These are phyloP conservation scores for Prunus mume DNA, from an alignment of 306 rosid species.

Conservation along the genomic window DNA sequence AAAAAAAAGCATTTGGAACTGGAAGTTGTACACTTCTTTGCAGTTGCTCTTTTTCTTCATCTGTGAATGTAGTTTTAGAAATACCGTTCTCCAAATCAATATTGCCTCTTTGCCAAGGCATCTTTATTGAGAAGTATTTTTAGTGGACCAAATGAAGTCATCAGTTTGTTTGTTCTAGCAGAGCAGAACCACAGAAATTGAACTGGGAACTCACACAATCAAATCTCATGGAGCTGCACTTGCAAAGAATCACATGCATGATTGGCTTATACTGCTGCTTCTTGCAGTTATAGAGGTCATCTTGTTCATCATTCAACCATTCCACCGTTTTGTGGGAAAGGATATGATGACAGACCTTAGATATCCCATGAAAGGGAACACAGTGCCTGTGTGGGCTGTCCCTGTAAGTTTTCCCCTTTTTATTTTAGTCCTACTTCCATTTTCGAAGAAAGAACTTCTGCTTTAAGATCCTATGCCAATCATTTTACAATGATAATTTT, in stretches of 20 bases:
- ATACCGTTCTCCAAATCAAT: background rate
- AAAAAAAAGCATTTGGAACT: too few relatives aligned
- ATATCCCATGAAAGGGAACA: constrained; percentile 73
- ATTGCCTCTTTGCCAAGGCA: background rate
- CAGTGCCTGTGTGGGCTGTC: constrained; percentile 92
- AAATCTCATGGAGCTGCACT: constrained; percentile 80
- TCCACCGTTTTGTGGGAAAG: constrained; percentile 84
- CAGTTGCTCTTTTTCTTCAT: background rate
- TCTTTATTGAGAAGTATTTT: background rate
- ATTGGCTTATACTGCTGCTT: constrained; percentile 79
- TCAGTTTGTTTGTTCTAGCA: background rate
- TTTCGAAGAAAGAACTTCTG: background rate
- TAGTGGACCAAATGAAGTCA: background rate
- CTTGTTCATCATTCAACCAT: constrained; percentile 56
- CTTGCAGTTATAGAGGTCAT: constrained; percentile 51
- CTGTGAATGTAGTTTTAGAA: background rate
- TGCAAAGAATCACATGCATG: constrained; percentile 66
- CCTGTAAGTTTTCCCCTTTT: constrained; percentile 49
- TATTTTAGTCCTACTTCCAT: background rate
- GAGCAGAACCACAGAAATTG: constrained; percentile 35
- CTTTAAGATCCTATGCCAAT: background rate
- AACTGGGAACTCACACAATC: constrained; percentile 57
- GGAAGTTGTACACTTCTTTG: too few relatives aligned
- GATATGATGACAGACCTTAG: constrained; percentile 90
- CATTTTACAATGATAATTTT: background rate